Conservation (phyloP, 225 moss, liverwort and hornwort species). For the Polytrichum commune region DNA sequence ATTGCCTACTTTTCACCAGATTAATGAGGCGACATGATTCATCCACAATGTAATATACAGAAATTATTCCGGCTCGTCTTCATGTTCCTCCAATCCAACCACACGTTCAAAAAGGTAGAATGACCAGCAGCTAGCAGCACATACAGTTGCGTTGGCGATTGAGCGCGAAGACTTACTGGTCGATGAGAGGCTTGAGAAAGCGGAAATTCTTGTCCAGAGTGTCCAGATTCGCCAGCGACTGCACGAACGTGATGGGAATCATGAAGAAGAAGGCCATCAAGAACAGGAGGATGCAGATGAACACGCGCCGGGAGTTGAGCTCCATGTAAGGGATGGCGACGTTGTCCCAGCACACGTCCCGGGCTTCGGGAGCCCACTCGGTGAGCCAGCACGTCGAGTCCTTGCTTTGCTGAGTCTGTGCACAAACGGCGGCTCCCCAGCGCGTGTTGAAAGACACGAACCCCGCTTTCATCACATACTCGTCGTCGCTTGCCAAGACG, state of each 20-base stretch:
- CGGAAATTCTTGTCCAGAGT: slow-evolving; percentile 47
- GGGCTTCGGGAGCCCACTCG: slow-evolving; percentile 89
- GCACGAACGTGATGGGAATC: slow-evolving; percentile 82
- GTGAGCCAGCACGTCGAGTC: slow-evolving; percentile 89
- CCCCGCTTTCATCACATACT: slow-evolving; percentile 81
- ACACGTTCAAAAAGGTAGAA: not conserved
- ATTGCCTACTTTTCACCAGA: too few species aligned
- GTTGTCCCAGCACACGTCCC: slow-evolving; percentile 87
- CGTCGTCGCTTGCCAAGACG: slow-evolving; percentile 50
- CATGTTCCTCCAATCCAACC: too few species aligned
- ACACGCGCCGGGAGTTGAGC: slow-evolving; percentile 59
- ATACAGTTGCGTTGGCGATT: too few species aligned
- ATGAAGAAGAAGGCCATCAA: slow-evolving; percentile 73
- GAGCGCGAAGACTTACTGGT: slow-evolving; percentile 38
- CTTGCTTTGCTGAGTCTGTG: slow-evolving; percentile 88
- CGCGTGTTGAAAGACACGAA: slow-evolving; percentile 79
- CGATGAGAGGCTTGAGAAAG: slow-evolving; percentile 58
- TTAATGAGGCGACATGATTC: too few species aligned
- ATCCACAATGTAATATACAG: too few species aligned
- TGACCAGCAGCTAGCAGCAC: not conserved
- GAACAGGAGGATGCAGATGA: slow-evolving; percentile 42
- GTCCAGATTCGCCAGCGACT: slow-evolving; percentile 85
- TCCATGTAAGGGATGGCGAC: slow-evolving; percentile 70
- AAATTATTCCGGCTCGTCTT: too few species aligned
- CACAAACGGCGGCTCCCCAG: slow-evolving; percentile 96